Evolutionary conservation across 192 early-diverging fungal genomes (phyloP), one percentile per base, ranked within the genome.

Genomic region (Endogone sp.): DNA sequence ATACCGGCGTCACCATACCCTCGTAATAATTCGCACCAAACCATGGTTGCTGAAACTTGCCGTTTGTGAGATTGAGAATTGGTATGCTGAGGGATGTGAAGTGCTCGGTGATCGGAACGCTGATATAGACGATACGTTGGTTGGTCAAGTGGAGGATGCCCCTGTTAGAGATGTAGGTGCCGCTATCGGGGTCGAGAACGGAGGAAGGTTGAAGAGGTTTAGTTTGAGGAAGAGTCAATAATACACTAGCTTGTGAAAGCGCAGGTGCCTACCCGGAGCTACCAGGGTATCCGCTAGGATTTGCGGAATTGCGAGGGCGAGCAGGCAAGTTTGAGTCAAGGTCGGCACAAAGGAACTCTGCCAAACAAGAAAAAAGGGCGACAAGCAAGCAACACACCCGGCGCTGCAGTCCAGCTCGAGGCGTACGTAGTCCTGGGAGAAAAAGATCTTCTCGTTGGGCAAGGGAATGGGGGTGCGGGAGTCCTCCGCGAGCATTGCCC

Each of bases 1-100:
- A 44, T 78, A 84, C 82, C 25, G 82, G 82, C 25, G 70, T 29
- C 4, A 81, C 64, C 22, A 67, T 62, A 2, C 69, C 82, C 56
- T 76, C 61, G 54, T 82, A 80, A 29, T 71, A 75, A 74, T 86
- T 86, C 16, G 85, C 79, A 3, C 69, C 73, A 72, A 86, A 86
- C 84, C 84, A 86, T 20, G 85, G 84, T 60, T 86, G 85, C 24
- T 74, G 59, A 29, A 84, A 67, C 25, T 71, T 79, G 10, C 84
- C 80, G 11, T 76, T 62, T 62, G 73, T 82, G 20, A 77, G 37
- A 28, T 68, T 63, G 23, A 75, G 54, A n/a, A 80, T 25, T 3
- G 79, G 79, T 3, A 80, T 44, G 54, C 73, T 77, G 13, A 80
- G 32, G 11, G 72, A 75, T 27, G 70, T 67, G 10, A 80, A 57